Base-by-base conservation (phyloP, 208 protist species). In the Leishmania arabica region DNA sequence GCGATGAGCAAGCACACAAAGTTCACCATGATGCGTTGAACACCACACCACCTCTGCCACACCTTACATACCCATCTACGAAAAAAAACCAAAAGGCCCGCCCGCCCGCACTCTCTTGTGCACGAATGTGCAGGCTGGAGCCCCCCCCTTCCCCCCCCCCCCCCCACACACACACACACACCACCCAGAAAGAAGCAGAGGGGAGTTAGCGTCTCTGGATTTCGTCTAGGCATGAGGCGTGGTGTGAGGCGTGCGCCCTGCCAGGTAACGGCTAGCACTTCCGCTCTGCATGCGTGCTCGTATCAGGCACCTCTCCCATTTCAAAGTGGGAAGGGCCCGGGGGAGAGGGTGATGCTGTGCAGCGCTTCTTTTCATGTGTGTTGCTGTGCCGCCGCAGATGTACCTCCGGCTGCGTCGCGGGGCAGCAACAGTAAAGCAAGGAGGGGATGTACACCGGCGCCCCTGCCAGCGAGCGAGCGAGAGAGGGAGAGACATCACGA, bases 1-100 rank as follows among this genome's bases (percentile, higher is more conserved):
- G 56, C 70, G 54, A 94, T 96, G 95, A 73, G 83, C 2, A 79
- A 82, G 24, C 49, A 89, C 69, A 92, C 89, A 1, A 91, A 88
- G n/a, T 97, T 97, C 71, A 82, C 80, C 6, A 83, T 91, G 31
- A 79, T 78, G 81, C 81, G 77, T 24, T 84, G 40, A 77, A 15
- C 37, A 66, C 2, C 17, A 31, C 37, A 47, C 6, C 4, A 27
- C 37, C 40, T 31, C 17, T 11, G 6, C 17, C 37, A 4, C 21
- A 40, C 19, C 13, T 19, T n/a, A 7, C 40, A 0, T 47, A 34
- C 19, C 13, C 2, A 31, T 47, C 31, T 0, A 62, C 93, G 81
- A 95, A 90, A 62, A 90, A 62, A 91, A 95, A 34, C 64, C 0
- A 15, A 69, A 42, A 3, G 56, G 31, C 31, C 42, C 62, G 27